These are phyloP conservation scores for Dendrobium catenatum DNA, from an alignment of 106 monocot species.

Conservation along the genomic window DNA sequence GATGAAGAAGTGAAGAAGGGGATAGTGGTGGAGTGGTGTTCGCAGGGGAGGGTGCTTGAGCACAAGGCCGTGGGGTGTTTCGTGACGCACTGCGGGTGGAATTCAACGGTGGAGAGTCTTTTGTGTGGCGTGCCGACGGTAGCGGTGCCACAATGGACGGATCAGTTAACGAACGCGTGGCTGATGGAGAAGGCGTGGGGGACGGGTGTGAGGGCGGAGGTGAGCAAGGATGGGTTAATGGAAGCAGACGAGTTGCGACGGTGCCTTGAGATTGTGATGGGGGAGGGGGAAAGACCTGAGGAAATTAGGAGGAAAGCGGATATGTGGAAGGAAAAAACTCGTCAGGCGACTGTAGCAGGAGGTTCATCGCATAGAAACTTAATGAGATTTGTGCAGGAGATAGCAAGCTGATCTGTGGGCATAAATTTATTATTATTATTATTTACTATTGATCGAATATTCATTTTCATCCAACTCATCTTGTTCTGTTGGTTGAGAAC, in stretches of 20 bases:
- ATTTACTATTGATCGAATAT: too few relatives aligned
- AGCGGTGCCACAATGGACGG: conserved; percentile 21
- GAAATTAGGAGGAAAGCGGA: conserved; percentile 13
- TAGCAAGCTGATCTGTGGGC: too few relatives aligned
- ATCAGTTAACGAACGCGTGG: conserved; percentile 24
- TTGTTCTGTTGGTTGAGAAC: too few relatives aligned
- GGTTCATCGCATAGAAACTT: conserved; percentile 25
- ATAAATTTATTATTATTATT: too few relatives aligned
- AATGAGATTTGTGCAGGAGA: background rate
- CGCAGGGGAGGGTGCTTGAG: conserved; percentile 16
- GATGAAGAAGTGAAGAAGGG: conserved; percentile 6
- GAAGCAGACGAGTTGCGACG: conserved; percentile 12
- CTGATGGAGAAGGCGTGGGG: conserved; percentile 20
- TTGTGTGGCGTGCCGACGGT: conserved; percentile 25
- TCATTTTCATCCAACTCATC: too few relatives aligned
- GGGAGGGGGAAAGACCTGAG: conserved; percentile 1
- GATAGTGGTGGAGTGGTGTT: conserved; percentile 33
- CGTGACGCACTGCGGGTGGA: conserved; percentile 73
- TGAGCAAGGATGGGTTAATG: conserved; percentile 13
- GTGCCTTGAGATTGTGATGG: conserved; percentile 28
- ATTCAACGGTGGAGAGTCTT: conserved; percentile 61
- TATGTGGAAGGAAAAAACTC: conserved; percentile 13
- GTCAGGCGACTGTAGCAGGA: conserved; percentile 8
- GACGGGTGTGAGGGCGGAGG: conserved; percentile 14
- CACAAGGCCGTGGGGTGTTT: conserved; percentile 49